These are phyloP conservation scores for Phytophthora syringae DNA, from an alignment of 352 stramenopile genomes.

Conservation along the genomic window DNA sequence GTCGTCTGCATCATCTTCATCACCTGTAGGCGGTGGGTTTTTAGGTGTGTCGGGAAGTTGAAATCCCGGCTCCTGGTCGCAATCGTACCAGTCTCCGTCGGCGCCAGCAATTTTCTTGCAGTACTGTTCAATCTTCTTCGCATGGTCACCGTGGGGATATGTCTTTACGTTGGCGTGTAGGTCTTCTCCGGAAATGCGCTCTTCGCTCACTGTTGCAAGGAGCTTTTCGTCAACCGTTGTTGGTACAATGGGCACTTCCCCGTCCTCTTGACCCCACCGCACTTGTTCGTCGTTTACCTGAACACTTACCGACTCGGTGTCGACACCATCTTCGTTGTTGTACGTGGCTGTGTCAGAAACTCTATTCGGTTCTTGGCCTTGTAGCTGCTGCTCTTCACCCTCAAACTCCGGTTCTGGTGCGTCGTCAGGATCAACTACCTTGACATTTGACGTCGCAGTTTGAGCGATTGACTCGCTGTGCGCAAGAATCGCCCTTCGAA, in stretches of 20 bases:
- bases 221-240: constrained; percentile 13
- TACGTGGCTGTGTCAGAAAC: background rate
- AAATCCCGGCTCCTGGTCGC: background rate
- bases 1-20: too few species aligned
- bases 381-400: background rate
- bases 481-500: constrained; percentile 1
- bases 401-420: background rate
- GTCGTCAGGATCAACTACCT: background rate
- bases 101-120: background rate
- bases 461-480: background rate
- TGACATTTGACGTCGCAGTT: background rate
- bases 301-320: background rate
- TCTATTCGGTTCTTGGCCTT: background rate
- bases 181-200: constrained; percentile 6
- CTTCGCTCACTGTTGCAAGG: constrained; percentile 4
- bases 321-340: background rate
- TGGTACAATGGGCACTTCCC: constrained; percentile 22
- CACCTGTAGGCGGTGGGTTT: background rate
- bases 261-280: constrained; percentile 28
- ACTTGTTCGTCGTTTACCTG: constrained; percentile 7
- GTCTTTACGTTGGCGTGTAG: background rate
- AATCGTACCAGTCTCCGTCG: constrained; percentile 4
- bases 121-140: background rate
- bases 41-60: background rate
- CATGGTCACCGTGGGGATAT: background rate